These are phyloP conservation scores for Clarireedia homoeocarpa DNA, from an alignment of 2,329 filamentous ascomycete genomes.

Conservation along the genomic window DNA sequence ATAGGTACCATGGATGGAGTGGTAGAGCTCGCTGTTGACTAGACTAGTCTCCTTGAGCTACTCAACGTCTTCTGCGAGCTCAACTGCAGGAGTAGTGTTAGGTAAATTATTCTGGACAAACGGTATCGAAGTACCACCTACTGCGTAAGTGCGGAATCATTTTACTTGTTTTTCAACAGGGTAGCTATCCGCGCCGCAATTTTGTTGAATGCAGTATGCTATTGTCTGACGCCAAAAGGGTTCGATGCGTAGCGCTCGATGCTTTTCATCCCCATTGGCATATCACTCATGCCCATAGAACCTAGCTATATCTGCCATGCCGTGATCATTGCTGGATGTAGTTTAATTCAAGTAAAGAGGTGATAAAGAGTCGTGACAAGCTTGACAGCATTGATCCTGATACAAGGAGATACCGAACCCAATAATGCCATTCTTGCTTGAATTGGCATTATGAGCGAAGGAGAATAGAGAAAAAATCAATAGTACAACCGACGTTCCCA, in stretches of 20 bases:
- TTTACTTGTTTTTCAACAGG: neutral
- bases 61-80: neutral
- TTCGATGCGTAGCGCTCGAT: neutral
- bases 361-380: slow-evolving; percentile 8
- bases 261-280: neutral
- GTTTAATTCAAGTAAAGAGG: slow-evolving; percentile 7
- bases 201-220: neutral
- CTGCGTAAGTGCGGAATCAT: neutral
- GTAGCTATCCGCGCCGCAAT: neutral
- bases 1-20: neutral
- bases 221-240: slow-evolving; percentile 23
- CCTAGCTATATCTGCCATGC: too few species aligned
- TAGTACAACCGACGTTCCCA: neutral
- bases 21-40: neutral
- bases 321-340: neutral
- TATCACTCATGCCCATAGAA: neutral
- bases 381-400: slow-evolving; percentile 6
- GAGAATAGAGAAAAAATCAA: neutral
- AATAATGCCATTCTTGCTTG: slow-evolving; percentile 54
- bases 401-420: slow-evolving; percentile 43
- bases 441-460: neutral
- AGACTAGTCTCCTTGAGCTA: neutral
- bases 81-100: neutral
- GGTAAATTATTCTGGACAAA: neutral
- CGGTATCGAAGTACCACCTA: neutral